Base-by-base conservation (phyloP, 108 stramenopile species). In the Nitzschia sp. region DNA sequence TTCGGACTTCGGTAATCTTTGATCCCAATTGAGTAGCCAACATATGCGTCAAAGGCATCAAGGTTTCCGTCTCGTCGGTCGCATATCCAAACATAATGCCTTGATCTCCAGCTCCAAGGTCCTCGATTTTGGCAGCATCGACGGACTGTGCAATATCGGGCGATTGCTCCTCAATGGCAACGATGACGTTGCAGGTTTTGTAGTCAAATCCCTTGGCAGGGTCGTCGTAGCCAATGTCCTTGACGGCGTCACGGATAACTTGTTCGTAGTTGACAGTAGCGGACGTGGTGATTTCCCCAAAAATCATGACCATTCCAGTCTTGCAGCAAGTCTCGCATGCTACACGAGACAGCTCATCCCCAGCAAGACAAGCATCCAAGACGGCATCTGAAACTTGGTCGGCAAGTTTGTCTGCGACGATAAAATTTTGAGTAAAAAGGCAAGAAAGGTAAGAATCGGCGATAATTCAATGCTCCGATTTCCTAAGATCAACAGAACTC, bases 71-170 rank as follows among this genome's bases (percentile, higher is more conserved):
- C 80, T 98, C 97, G 68, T 96, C 94, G 32, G 94, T 94, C 32
- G 97, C 97, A 69, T 96, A 98, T 15, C 97, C 97, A 83, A 98
- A 97, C 91, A 97, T 96, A 61, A 97, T 92, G 28, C 95, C 96
- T 80, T 95, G 96, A 78, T 98, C 97, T n/a, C 97, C 97, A n/a
- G 96, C 94, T 41, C 97, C 97, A 33, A 95, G 85, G 72, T 98
- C 97, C 46, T 97, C 96, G 45, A 92, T 79, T 63, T 95, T 93
- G 55, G 72, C 80, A 36, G 89, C 81, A 80, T 98, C 95, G 6
- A 98, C 97, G 23, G 89, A 85, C 80, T 97, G 96, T 38, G 96
- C 97, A 76, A 98, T 96, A 67, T 98, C 97, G 1, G 97, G 96
- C 31, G 90, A 92, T 79, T 98, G 97, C 73, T 98, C 96, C 75